A percentile compares a stretch with the other conserved stretches of the same genome.
Evolutionary conservation across 164 flowering plant genomes (phyloP).

Genomic region (Houttuynia cordata): DNA sequence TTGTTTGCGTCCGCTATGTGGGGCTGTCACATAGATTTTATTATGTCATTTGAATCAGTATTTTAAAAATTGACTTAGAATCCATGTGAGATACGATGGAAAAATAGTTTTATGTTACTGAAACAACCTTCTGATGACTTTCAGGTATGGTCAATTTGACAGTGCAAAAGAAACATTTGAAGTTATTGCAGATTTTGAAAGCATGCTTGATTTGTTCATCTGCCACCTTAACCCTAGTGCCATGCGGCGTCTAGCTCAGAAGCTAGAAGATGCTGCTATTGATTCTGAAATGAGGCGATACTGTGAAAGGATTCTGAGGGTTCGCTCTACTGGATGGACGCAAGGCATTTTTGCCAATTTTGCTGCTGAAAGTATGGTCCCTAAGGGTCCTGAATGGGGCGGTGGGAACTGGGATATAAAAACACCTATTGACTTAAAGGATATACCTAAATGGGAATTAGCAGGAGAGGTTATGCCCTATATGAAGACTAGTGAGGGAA

Average conservation of each 20-base stretch:
- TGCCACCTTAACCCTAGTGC: conserved; percentile 99
- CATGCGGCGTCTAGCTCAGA: conserved; percentile 97
- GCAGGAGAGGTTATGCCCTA: conserved; percentile 98
- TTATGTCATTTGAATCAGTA: too few relatives aligned
- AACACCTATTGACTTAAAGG: conserved; percentile 64
- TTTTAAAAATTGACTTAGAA: too few relatives aligned
- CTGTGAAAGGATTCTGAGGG: conserved; percentile 89
- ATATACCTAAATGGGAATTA: conserved; percentile 88
- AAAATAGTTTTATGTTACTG: too few relatives aligned
- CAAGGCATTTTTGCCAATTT: conserved; percentile 99
- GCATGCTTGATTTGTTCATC: conserved; percentile 92
- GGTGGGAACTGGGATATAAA: conserved; percentile 99
- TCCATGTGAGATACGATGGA: too few relatives aligned
- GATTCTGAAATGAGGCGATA: conserved; percentile 89
- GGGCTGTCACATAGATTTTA: too few relatives aligned
- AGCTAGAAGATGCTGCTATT: conserved; percentile 71
- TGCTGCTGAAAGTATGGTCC: conserved; percentile 99
- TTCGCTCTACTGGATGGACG: conserved; percentile 99
- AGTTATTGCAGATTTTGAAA: conserved; percentile 87
- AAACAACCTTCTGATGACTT: conserved; percentile 5
- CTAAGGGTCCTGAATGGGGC: conserved; percentile 99
- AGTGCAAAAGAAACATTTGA: conserved; percentile 99
- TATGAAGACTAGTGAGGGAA: conserved; percentile 94
- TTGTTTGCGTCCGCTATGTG: too few relatives aligned
- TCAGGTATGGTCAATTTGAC: conserved; percentile 98